phyloP scores from a whole-genome alignment of 495 filamentous ascomycete species.

The Penicillium diatomitis region DNA sequence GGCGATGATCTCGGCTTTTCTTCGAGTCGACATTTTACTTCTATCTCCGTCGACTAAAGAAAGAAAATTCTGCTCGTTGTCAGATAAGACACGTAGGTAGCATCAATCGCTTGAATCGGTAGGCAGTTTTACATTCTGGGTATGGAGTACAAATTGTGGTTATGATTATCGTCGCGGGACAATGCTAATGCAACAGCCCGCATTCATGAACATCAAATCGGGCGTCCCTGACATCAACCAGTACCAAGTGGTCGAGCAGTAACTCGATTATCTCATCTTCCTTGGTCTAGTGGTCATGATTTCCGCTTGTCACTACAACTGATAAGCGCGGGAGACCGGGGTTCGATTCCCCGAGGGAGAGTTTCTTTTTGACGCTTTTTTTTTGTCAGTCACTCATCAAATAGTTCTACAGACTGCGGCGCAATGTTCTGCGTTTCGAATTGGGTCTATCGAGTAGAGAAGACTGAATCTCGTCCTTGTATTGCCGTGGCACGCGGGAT shows the following conservation, averaged over 20 bases:
- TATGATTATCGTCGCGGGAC: background rate
- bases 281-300: constrained; percentile 47
- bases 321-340: constrained; percentile 43
- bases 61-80: no score
- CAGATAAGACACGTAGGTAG: no score
- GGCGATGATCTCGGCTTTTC: no score
- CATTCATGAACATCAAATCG: background rate
- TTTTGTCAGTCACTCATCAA: background rate
- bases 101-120: no score
- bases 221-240: constrained; percentile 4
- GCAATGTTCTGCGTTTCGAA: no score
- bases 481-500: no score
- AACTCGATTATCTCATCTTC: constrained; percentile 21
- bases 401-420: no score
- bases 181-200: no score
- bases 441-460: no score
- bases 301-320: constrained; percentile 43
- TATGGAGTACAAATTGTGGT: background rate
- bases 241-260: constrained; percentile 23
- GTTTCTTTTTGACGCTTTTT: constrained; percentile 18
- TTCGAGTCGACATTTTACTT: no score
- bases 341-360: constrained; percentile 46
- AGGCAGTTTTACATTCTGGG: background rate
- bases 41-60: no score
- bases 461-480: no score